Base-by-base conservation (phyloP, 768 basidiomycete species). In the Neoboletus subvelutipes region DNA sequence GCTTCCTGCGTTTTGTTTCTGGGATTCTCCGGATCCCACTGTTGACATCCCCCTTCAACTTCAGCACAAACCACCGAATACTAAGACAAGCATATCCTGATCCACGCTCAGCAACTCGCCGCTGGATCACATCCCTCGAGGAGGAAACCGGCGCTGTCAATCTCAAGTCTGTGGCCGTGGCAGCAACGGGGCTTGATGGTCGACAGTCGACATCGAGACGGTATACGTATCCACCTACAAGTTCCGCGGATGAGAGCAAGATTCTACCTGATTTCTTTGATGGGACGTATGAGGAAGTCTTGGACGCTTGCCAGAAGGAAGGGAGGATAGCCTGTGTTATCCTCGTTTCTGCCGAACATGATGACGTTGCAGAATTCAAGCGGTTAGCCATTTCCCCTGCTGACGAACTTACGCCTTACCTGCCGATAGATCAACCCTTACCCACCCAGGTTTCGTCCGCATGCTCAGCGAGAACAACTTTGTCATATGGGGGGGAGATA, bases 401-500 rank as follows among this genome's bases (percentile, higher is more conserved):
- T 28, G 31, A 33, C 5, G 4, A 29, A 24, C 18, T 3, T 37
- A 11, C 20, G 4, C 17, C 51, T 52, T 52, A 50, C 42, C 18
- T 20, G 8, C 17, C 26, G 13, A 50, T 11, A 92, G 90, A 57
- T 78, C 80, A 5, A 92, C 92, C 0, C 77, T 98, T 18, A 87
- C 88, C 1, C 86, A 96, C 65, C 74, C 85, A 2, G 75, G 78
- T 10, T 80, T 98, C 45, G 82, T 94, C 8, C 81, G 80, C 26
- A 70, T 83, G 3, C 76, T 97, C 24, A 79, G 81, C 48, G 85
- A 88, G 34, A 88, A 94, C 69, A 77, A 87, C 49, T 79, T 96
- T 52, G 64, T 94, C 18, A 84, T 93, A 9, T 99, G 95, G 96
- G 96, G 90, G 4, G 95, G 92, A 17, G 95, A 98, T 67, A 84